Conservation (phyloP, 176 grass and related monocot species). For the Juncus inflexus region DNA sequence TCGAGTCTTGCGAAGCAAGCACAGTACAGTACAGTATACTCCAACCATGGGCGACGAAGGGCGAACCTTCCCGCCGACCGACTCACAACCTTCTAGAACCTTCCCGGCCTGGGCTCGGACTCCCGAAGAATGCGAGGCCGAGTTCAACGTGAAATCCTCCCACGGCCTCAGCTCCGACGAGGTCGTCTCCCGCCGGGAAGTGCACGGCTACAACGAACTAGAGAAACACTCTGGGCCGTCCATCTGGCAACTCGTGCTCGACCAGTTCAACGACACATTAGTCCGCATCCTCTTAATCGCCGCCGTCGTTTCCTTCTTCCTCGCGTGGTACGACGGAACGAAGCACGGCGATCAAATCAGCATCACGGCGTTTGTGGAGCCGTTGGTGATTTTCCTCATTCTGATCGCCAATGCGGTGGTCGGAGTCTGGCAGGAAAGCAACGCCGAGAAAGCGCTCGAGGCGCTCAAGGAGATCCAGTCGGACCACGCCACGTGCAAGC, state of each 20-base stretch:
- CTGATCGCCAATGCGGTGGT: constrained; percentile 85
- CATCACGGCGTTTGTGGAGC: constrained; percentile 80
- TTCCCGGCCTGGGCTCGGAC: constrained; percentile 84
- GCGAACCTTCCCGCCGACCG: not conserved
- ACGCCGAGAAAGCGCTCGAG: constrained; percentile 80
- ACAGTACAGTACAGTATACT: not conserved
- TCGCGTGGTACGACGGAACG: constrained; percentile 59
- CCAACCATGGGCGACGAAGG: constrained; percentile 46
- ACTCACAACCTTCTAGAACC: not conserved
- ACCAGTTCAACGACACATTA: constrained; percentile 88
- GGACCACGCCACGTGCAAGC: constrained; percentile 60
- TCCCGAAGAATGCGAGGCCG: constrained; percentile 51
- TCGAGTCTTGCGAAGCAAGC: no score
- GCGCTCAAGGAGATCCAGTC: constrained; percentile 86
- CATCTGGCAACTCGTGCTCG: constrained; percentile 45
- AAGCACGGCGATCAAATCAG: constrained; percentile 31
- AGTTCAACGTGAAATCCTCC: not conserved
- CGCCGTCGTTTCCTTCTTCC: constrained; percentile 80
- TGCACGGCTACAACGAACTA: constrained; percentile 61
- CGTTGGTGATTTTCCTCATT: constrained; percentile 94
- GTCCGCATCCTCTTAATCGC: constrained; percentile 80
- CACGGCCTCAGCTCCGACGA: constrained; percentile 39
- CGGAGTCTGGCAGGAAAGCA: constrained; percentile 89
- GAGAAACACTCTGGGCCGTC: constrained; percentile 71
- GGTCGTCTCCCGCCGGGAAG: constrained; percentile 28